Evolutionary conservation across 2,329 filamentous ascomycete genomes (phyloP), one percentile per base, ranked within the genome.

Genomic region (Fusarium devonianum): DNA sequence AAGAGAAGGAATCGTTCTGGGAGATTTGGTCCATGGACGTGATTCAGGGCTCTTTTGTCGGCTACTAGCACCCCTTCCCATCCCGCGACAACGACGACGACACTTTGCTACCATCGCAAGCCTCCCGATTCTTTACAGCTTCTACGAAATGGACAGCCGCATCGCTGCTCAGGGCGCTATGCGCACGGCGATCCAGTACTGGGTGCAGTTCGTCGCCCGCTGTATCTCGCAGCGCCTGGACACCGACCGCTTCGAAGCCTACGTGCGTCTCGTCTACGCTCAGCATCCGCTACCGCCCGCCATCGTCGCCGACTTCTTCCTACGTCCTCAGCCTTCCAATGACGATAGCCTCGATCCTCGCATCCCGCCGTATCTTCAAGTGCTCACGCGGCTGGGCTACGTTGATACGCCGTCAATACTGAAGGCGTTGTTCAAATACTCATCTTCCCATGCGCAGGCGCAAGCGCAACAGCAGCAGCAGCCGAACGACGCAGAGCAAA

Each of bases 331-430:
- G 32, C 70, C 73, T 14, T 67, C 69, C 38, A 78, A 78, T 60
- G 63, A 69, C 58, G 72, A 80, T 63, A 78, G 71, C 47, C 77
- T 85, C 62, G 84, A 88, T 58, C 81, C 82, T 7, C 78, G 83
- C 54, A 75, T 86, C 7, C 77, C 79, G 1, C 76, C 74, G n/a
- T 88, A 86, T 64, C 67, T 87, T 8, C 76, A 85, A 56, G 71
- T 77, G 13, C 76, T 88, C 35, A 74, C 80, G 32, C 70, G 75
- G 22, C 75, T 77, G 36, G 73, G 75, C 22, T 74, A 80, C 49
- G 71, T 87, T 52, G 78, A 84, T 56, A 75, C 79, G 4, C 74
- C 80, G 1, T 79, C 80, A 1, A 73, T 87, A 19, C 72, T 89
- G 35, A 72, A 71, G 44, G 78, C 77, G 1, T 67, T 88, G 17